Base-by-base conservation (phyloP, 768 basidiomycete genomes). In the Cystobasidium tubakii region DNA sequence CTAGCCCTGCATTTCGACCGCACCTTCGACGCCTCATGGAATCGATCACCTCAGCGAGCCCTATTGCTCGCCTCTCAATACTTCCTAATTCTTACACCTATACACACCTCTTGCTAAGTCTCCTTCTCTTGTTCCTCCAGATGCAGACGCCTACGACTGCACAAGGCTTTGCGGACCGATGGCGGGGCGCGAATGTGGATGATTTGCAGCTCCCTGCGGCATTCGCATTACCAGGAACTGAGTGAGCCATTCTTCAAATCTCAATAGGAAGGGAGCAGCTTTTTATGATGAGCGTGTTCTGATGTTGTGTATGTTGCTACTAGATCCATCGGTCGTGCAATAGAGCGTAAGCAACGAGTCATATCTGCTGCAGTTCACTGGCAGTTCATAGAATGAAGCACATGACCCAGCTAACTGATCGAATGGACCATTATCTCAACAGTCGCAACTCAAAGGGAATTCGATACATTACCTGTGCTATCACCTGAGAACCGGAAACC, bases 191-290 rank as follows among this genome's bases (percentile, higher is more conserved):
- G 1, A 27, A 27, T 21, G 55, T 71, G 25, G 69, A 71, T 31
- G 69, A 71, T 34, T 44, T 71, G n/a, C 69, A 71, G 69, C 69
- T 71, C 10, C 69, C 69, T 21, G 69, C 69, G n/a, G 69, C 69
- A 23, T 71, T 71, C 55, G 69, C 69, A 36, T 53, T 71, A 44
- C 50, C 54, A 7, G 50, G 50, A 36, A 71, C 29, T 10, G 69
- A 71, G 69, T 71, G 39, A 39, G 69, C 25, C 27, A 2, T 53
- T 15, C 10, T 4, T n/a, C 39, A 34, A 27, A n/a, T 27, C 27
- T 10, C n/a, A n/a, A n/a, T n/a, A 31, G 27, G 27, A 25, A n/a
- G n/a, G 3, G 54, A n/a, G n/a, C n/a, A n/a, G n/a, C n/a, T n/a
- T n/a, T n/a, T n/a, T n/a, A n/a, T n/a, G n/a, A n/a, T n/a, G n/a